Evolutionary conservation across 169 alveolate genomes (phyloP).

Genomic region (Plasmodium gaboni): DNA sequence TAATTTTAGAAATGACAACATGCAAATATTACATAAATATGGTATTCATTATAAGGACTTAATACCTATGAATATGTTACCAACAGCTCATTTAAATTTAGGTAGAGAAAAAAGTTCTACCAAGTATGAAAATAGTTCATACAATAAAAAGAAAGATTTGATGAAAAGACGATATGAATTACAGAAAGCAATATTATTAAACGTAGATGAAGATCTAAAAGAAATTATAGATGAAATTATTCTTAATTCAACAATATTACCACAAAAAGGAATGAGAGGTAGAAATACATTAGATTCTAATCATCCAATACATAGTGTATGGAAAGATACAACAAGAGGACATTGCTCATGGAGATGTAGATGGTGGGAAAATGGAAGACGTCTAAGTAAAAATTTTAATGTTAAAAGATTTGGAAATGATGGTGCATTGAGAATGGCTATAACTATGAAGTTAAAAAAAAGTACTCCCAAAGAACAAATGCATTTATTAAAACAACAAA

Average conservation of each 20-base stretch:
- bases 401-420: slow-evolving; percentile 85
- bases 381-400: slow-evolving; percentile 85
- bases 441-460: slow-evolving; percentile 84
- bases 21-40: neutral
- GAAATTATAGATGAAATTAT: slow-evolving; percentile 85
- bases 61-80: neutral
- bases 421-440: slow-evolving; percentile 87
- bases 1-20: neutral
- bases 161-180: slow-evolving; percentile 21
- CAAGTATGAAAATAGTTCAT: neutral
- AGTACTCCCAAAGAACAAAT: slow-evolving; percentile 83
- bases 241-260: slow-evolving; percentile 78
- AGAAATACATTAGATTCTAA: slow-evolving; percentile 82
- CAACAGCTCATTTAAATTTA: neutral
- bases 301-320: slow-evolving; percentile 88
- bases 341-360: slow-evolving; percentile 88
- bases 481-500: slow-evolving; percentile 83
- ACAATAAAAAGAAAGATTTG: slow-evolving; percentile 8
- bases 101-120: neutral
- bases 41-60: neutral
- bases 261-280: slow-evolving; percentile 83
- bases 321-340: slow-evolving; percentile 86
- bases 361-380: slow-evolving; percentile 89
- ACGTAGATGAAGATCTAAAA: slow-evolving; percentile 77
- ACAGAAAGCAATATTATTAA: slow-evolving; percentile 32